Evolutionary conservation across 116 monocot genomes (phyloP), one percentile per base, ranked within the genome.

Genomic region (Zostera marina): DNA sequence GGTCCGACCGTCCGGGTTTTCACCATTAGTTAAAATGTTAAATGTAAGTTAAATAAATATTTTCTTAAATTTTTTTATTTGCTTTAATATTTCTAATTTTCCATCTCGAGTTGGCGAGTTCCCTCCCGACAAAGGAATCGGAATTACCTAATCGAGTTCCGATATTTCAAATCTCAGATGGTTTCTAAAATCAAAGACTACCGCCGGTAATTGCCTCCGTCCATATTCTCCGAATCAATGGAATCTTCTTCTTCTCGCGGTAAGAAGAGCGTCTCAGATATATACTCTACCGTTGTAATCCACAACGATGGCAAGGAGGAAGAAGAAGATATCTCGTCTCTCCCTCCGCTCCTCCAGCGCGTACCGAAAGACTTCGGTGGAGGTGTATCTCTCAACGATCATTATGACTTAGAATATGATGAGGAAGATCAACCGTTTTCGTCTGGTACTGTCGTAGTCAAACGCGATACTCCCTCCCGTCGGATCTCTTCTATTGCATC

Each of bases 291-390:
- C 10, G 72, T 84, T 25, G 72, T 87, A 44, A 64, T 88, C 67
- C 87, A 61, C 55, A 74, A 40, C 23, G 40, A 44, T 11, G 65
- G 61, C 13, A 70, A 70, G 25, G 68, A 73, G 1, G 60, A 66
- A 15, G 68, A 73, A 13, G 79, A 77, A 26, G 88, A 88, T 61
- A 54, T 72, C 57, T 70, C 81, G 2, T 81, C 84, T 39, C 85
- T 94, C 41, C 94, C 94, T 41, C 94, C 89, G 9, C 89, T 94
- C 67, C 82, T 94, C 52, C 84, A 88, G 59, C 89, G 94, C 68
- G 60, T 94, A 26, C 94, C 94, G 43, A 84, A 88, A 63, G 94
- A 82, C 67, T 94, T 94, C 62, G 91, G 87, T n/a, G 70, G 71
- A 41, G 68, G 63, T 26, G 59, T 51, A 55, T 66, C 63, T 58